Conservation (phyloP, 768 basidiomycete species). For the Heimioporus sp. region DNA sequence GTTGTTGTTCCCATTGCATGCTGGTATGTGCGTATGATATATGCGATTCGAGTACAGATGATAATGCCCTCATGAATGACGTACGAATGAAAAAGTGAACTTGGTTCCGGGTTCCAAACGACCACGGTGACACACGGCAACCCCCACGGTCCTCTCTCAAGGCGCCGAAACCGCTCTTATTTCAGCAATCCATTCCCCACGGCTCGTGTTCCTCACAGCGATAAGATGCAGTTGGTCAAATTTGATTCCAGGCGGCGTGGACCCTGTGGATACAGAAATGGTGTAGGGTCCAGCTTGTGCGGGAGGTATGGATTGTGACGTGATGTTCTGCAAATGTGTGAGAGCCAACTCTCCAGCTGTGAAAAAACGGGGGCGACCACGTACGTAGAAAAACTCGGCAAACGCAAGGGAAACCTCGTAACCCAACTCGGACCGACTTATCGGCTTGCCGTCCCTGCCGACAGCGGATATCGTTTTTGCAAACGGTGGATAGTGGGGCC, state of each 20-base stretch:
- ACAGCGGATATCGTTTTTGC: constrained; percentile 22
- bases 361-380: constrained; percentile 6
- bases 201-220: constrained; percentile 25
- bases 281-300: constrained; percentile 17
- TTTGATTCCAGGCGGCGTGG: constrained; percentile 14
- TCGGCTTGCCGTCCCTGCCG: constrained; percentile 12
- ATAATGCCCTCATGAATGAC: neutral
- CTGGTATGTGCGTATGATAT: neutral
- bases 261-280: constrained; percentile 15
- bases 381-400: constrained; percentile 29
- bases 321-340: constrained; percentile 17
- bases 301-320: constrained; percentile 8
- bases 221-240: constrained; percentile 25
- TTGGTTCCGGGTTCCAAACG: neutral
- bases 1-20: neutral
- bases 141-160: constrained; percentile 15
- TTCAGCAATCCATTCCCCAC: constrained; percentile 28
- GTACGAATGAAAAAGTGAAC: neutral
- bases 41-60: constrained; percentile 4
- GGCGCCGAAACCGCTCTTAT: constrained; percentile 17
- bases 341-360: neutral
- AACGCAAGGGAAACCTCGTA: constrained; percentile 29
- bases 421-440: constrained; percentile 24
- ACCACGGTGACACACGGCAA: neutral
- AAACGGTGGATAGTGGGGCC: constrained; percentile 26